Percentiles rank a stretch among this genome's conserved stretches.
Conservation (phyloP, 2,329 filamentous ascomycete genomes). For the Triangularia setosa region DNA sequence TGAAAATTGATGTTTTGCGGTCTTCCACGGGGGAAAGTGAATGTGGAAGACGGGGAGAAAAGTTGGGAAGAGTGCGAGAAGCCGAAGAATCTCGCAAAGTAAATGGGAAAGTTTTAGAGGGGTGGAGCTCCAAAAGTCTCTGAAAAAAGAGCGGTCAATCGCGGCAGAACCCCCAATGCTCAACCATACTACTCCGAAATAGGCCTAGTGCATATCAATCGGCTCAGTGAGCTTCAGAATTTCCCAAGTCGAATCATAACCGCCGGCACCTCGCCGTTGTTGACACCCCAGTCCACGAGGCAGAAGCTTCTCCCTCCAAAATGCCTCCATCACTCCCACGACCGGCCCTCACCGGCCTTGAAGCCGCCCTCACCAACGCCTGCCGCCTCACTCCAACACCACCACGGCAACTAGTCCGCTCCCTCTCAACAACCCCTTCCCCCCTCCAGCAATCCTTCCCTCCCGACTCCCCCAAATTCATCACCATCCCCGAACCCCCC, state of each 20-base stretch:
- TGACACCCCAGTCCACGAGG: conserved; percentile 6
- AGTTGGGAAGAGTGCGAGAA: conserved; percentile 9
- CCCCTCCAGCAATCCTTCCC: conserved; percentile 50
- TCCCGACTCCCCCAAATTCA: conserved; percentile 84
- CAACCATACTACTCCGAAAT: conserved; percentile 8
- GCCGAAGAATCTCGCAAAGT: conserved; percentile 7
- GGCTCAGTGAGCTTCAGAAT: conserved; percentile 21
- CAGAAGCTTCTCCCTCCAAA: conserved; percentile 18
- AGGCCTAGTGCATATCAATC: conserved; percentile 10
- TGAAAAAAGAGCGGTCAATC: conserved; percentile 24
- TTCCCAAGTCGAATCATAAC: conserved; percentile 14
- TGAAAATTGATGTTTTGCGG: conserved; percentile 8
- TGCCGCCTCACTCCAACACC: conserved; percentile 16
- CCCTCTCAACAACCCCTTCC: neutral
- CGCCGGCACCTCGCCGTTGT: conserved; percentile 7
- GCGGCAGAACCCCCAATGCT: conserved; percentile 17
- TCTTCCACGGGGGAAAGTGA: conserved; percentile 19
- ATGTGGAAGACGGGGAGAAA: conserved; percentile 22
- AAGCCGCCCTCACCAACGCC: conserved; percentile 18
- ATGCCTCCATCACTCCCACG: conserved; percentile 28
- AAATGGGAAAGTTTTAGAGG: conserved; percentile 25
- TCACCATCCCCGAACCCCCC: conserved; percentile 73
- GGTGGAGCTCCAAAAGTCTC: conserved; percentile 22
- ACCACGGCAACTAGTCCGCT: conserved; percentile 15
- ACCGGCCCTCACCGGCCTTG: conserved; percentile 25